These are phyloP conservation scores for Paraphoma sp. DNA, from an alignment of 2,329 filamentous ascomycete genomes.

Conservation along the genomic window DNA sequence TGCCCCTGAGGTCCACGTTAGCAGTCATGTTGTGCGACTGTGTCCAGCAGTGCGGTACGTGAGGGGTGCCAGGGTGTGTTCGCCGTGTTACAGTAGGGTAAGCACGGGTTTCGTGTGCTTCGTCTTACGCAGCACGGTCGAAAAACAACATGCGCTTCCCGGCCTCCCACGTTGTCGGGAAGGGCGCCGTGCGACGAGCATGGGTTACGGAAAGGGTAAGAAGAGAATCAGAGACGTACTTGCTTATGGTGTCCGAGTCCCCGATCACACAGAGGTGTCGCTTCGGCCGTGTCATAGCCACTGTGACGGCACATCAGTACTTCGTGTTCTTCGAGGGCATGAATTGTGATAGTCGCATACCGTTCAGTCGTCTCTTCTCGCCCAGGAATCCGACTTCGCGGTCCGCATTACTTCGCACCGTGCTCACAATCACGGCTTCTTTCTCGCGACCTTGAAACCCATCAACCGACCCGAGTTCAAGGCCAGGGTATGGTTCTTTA, in stretches of 20 bases:
- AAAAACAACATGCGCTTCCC: constrained; percentile 10
- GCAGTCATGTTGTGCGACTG: constrained; percentile 14
- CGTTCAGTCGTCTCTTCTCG: constrained; percentile 91
- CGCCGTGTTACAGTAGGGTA: constrained; percentile 12
- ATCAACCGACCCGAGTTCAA: constrained; percentile 96
- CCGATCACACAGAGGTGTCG: constrained; percentile 89
- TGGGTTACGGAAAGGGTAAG: background rate
- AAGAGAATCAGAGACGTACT: constrained; percentile 63
- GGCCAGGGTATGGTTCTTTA: constrained; percentile 79
- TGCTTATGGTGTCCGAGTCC: constrained; percentile 90
- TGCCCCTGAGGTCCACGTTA: constrained; percentile 66
- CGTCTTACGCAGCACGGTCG: constrained; percentile 7
- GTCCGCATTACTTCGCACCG: constrained; percentile 89
- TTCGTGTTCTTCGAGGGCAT: constrained; percentile 5
- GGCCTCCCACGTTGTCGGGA: constrained; percentile 15
- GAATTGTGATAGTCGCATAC: constrained; percentile 58
- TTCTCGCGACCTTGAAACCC: constrained; percentile 98
- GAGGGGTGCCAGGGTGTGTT: constrained; percentile 10
- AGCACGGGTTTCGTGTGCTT: constrained; percentile 23
- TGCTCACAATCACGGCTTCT: constrained; percentile 88
- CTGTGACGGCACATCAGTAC: constrained; percentile 54
- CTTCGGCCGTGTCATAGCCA: constrained; percentile 95
- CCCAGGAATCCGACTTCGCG: constrained; percentile 91
- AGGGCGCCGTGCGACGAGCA: constrained; percentile 3
- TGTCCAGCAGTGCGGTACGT: constrained; percentile 2